Evolutionary conservation across 1,284 basidiomycete species (phyloP).

Genomic region (Tausonia pullulans): DNA sequence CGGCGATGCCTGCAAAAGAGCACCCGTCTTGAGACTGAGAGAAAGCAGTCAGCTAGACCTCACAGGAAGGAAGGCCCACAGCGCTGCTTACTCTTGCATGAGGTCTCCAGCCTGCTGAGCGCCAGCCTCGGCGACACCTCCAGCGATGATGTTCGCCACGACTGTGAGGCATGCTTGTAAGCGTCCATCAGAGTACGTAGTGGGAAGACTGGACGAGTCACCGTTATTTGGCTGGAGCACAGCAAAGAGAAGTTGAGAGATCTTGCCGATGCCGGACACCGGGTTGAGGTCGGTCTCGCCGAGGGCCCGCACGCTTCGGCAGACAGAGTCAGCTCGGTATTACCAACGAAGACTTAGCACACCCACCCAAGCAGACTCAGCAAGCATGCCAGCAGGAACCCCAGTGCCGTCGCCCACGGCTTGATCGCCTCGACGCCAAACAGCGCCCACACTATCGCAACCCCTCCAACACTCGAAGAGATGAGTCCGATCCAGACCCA

Average conservation of each 20-base stretch:
- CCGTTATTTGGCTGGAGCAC: constrained; percentile 83
- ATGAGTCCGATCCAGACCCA: constrained; percentile 67
- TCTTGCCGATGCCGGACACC: constrained; percentile 84
- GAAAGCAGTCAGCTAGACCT: too few species aligned
- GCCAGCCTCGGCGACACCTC: constrained; percentile 90
- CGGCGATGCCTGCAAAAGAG: constrained; percentile 74
- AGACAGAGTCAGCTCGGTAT: background rate
- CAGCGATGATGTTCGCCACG: constrained; percentile 87
- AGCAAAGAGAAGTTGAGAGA: constrained; percentile 86
- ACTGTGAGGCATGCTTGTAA: background rate
- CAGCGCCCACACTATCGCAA: constrained; percentile 68
- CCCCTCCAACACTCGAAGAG: constrained; percentile 56
- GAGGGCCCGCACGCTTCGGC: constrained; percentile 66
- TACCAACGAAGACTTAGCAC: background rate
- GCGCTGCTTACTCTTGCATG: constrained; percentile 62
- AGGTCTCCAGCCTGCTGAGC: constrained; percentile 93
- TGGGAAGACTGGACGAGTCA: background rate
- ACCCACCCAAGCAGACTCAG: constrained; percentile 75
- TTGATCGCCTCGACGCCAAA: constrained; percentile 84
- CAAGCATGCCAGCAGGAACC: constrained; percentile 69
- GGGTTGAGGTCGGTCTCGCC: constrained; percentile 91
- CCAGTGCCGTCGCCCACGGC: constrained; percentile 83
- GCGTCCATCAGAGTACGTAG: background rate
- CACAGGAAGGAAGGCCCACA: too few species aligned
- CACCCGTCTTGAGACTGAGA: constrained; percentile 69